Conservation (phyloP, 495 filamentous ascomycete genomes). For the Bryoglossum gracile region DNA sequence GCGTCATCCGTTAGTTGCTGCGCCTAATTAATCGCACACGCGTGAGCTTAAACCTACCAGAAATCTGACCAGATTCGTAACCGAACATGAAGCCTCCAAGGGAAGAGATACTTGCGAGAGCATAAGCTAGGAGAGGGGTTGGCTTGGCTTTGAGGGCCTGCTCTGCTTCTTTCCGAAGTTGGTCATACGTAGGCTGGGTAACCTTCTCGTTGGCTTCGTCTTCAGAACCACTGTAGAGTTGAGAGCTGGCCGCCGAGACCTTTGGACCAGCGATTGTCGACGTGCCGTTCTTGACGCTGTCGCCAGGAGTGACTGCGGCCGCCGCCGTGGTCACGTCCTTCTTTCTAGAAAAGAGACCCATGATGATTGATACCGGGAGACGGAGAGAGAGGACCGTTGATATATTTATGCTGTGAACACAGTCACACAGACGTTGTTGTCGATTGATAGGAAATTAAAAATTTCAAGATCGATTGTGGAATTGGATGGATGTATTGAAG, state of each 20-base stretch:
- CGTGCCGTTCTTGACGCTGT: not conserved
- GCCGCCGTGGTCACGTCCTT: not conserved
- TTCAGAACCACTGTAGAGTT: no score
- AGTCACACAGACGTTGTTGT: not conserved
- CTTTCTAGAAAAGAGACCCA: not conserved
- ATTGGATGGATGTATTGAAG: not conserved
- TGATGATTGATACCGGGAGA: no score
- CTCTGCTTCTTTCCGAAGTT: no score
- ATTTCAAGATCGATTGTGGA: not conserved
- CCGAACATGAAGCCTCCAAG: slow-evolving; percentile 81
- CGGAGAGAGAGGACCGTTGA: no score
- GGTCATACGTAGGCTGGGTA: no score
- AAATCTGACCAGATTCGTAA: slow-evolving; percentile 52
- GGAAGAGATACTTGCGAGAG: no score
- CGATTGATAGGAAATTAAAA: not conserved
- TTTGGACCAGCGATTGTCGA: slow-evolving; percentile 32
- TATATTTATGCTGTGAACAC: not conserved
- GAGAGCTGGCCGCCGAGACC: slow-evolving; percentile 35
- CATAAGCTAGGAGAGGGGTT: no score
- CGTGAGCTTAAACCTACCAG: slow-evolving; percentile 7
- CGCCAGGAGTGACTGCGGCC: not conserved
- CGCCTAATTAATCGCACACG: not conserved
- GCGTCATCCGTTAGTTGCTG: slow-evolving; percentile 33
- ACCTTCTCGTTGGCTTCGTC: no score
- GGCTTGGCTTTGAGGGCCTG: no score